Percentiles rank a stretch among this genome's conserved stretches.
These are phyloP conservation scores for Cavenderia fasciculata DNA, from an alignment of 78 protist species.

Conservation along the genomic window DNA sequence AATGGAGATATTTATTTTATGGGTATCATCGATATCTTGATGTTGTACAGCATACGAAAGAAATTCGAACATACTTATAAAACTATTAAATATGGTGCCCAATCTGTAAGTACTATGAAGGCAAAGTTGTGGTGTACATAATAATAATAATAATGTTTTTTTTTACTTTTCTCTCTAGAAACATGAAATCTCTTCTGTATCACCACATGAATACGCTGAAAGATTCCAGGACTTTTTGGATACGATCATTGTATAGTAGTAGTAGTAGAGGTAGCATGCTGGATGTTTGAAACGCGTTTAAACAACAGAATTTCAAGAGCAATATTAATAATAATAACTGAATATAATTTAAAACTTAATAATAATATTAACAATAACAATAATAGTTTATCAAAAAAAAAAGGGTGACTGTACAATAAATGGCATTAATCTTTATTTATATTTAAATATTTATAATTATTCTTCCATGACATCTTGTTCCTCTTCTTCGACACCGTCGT, in stretches of 20 bases:
- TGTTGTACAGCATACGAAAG: conserved; percentile 87
- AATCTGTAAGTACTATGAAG: background rate
- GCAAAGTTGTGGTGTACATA: background rate
- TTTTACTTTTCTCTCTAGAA: background rate
- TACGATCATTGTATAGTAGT: conserved; percentile 40
- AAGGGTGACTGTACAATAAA: too few relatives aligned
- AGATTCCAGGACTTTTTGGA: conserved; percentile 68
- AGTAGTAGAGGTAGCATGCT: too few relatives aligned
- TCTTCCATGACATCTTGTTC: too few relatives aligned
- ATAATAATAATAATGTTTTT: background rate
- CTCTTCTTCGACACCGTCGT: too few relatives aligned
- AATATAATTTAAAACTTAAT: background rate
- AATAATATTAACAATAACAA: background rate
- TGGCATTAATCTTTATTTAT: too few relatives aligned
- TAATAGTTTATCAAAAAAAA: too few relatives aligned
- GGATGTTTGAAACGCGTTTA: too few relatives aligned
- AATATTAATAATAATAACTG: too few relatives aligned
- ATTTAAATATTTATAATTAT: too few relatives aligned
- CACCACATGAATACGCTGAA: conserved; percentile 70
- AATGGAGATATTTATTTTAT: conserved; percentile 72
- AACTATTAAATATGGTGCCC: conserved; percentile 53
- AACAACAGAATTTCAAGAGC: too few relatives aligned
- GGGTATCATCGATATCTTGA: conserved; percentile 91
- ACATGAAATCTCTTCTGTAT: conserved; percentile 74
- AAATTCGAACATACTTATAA: conserved; percentile 87